Evolutionary conservation across 1,284 basidiomycete species (phyloP), one percentile per base, ranked within the genome.

Genomic region (Microbotryum lychnidis-dioicae): DNA sequence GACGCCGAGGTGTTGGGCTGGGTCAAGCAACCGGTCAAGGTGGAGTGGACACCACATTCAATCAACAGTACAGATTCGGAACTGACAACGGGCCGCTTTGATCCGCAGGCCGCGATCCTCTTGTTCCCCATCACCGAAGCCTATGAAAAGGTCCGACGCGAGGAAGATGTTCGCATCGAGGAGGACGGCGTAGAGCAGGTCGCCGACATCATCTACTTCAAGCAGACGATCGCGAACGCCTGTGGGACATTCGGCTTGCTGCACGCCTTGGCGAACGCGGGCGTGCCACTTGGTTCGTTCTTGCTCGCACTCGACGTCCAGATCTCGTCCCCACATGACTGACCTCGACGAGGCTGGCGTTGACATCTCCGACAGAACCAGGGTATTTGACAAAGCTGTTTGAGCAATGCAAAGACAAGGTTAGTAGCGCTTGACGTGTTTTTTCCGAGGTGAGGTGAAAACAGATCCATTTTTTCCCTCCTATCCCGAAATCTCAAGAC

Each of bases 241-340:
- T 93, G 91, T 70, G 91, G 91, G 2, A 91, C 90, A 0, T 91
- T 93, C 70, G 91, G 85, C 0, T 78, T 94, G 9, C 78, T 94
- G 16, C 91, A 94, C 72, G 83, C 87, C 5, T 73, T 91, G 52
- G 81, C 81, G 21, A 91, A 91, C 70, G 85, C 86, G 64, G 67
- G 82, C 73, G 50, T 66, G 21, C 59, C 42, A 37, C 56, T 71
- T 57, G 54, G 53, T 69, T 31, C 44, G 50, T 56, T 54, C 21
- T 2, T 14, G n/a, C 9, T 20, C 16, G 10, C 6, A 4, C 18
- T n/a, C 21, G 45, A 25, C 16, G 18, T 16, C 0, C 45, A 53
- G 2, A 37, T 21, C 12, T n/a, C 14, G 1, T 16, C 37, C 37
- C 37, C 37, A 42, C 37, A 42, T 6, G 16, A 16, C 54, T 56